Percentiles rank a stretch among this genome's conserved stretches.
Conservation (phyloP, 1,284 basidiomycete genomes). For the Boletus albobrunnescens region DNA sequence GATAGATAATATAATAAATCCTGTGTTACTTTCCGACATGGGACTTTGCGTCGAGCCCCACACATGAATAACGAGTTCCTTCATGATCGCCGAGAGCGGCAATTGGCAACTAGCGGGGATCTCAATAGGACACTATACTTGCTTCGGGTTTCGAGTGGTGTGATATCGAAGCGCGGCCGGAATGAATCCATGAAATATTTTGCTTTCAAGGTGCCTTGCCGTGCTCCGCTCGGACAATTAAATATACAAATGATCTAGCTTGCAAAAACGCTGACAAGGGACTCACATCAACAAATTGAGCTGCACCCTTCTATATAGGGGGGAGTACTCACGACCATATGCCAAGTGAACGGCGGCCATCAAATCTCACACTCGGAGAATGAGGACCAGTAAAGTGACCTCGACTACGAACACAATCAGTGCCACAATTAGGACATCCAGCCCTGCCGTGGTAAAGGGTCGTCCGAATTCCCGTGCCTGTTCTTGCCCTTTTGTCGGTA, state of each 20-base stretch:
- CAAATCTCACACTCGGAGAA: constrained; percentile 35
- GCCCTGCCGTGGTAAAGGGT: constrained; percentile 78
- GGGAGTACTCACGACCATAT: constrained; percentile 4
- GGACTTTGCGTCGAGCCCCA: too few relatives aligned
- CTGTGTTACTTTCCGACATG: constrained; percentile 1
- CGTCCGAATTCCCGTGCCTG: constrained; percentile 61
- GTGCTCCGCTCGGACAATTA: constrained; percentile 9
- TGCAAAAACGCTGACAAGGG: too few relatives aligned
- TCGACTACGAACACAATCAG: constrained; percentile 62
- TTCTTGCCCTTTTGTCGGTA: constrained; percentile 55
- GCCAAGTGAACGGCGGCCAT: constrained; percentile 22
- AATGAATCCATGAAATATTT: too few relatives aligned
- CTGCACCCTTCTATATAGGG: neutral
- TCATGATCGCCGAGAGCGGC: constrained; percentile 9
- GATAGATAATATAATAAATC: constrained; percentile 9
- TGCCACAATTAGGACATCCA: constrained; percentile 63
- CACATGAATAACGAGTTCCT: too few relatives aligned
- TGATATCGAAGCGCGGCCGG: constrained; percentile 3
- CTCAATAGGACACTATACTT: constrained; percentile 16
- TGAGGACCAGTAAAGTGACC: constrained; percentile 58
- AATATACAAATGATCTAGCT: constrained; percentile 8
- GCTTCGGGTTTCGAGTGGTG: constrained; percentile 4
- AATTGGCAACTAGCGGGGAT: constrained; percentile 22
- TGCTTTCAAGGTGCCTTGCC: too few relatives aligned
- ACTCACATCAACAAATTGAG: too few relatives aligned